These are phyloP conservation scores for Conoideocrella luteorostrata DNA, from an alignment of 2,329 filamentous ascomycete species.

Conservation along the genomic window DNA sequence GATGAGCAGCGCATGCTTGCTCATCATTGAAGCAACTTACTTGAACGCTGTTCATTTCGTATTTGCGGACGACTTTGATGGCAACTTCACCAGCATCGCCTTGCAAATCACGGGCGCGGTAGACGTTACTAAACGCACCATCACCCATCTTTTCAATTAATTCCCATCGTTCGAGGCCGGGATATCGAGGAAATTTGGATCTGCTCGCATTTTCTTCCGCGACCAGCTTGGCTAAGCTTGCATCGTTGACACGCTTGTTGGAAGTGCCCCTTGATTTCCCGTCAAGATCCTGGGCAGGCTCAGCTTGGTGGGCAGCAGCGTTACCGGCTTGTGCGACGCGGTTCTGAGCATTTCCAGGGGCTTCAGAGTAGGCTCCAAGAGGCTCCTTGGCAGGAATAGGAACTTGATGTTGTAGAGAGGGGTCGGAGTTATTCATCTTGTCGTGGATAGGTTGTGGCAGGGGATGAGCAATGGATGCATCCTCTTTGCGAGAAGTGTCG, in stretches of 20 bases:
- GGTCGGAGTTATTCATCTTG: conserved; percentile 47
- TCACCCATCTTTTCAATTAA: conserved; percentile 97
- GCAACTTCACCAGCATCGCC: conserved; percentile 74
- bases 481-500: conserved; percentile 46
- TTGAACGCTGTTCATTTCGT: conserved; percentile 98
- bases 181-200: conserved; percentile 68
- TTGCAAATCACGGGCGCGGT: conserved; percentile 71
- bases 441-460: conserved; percentile 45
- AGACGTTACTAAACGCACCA: conserved; percentile 97
- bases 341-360: conserved; percentile 55
- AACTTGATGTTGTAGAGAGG: conserved; percentile 28
- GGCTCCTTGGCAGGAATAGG: conserved; percentile 37
- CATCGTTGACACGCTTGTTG: conserved; percentile 44
- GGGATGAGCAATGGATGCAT: conserved; percentile 41
- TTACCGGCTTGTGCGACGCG: conserved; percentile 62
- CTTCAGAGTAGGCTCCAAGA: conserved; percentile 55
- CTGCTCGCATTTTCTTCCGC: conserved; percentile 85
- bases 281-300: conserved; percentile 50
- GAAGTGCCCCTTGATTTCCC: conserved; percentile 17
- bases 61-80: conserved; percentile 98
- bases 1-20: conserved; percentile 14
- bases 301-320: conserved; percentile 55
- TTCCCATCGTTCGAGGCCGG: conserved; percentile 57
- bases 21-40: conserved; percentile 54
- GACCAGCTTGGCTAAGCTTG: conserved; percentile 76